A percentile compares a stretch with the other conserved stretches of the same genome.
These are phyloP conservation scores for Aspergillus baeticus DNA, from an alignment of 495 filamentous ascomycete species.

Conservation along the genomic window DNA sequence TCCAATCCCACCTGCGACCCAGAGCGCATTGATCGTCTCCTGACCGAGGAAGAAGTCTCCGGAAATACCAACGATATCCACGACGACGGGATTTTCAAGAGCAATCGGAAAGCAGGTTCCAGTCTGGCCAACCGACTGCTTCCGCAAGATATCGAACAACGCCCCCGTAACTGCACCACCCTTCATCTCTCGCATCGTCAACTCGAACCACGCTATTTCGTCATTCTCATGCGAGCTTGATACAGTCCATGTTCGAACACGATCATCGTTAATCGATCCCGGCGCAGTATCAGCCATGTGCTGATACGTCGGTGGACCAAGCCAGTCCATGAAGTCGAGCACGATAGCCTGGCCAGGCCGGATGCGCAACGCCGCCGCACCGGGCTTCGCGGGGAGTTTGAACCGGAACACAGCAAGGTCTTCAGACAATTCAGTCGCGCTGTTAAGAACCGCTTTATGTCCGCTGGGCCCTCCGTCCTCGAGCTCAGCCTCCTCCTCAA, in stretches of 20 bases:
- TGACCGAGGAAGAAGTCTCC: background rate
- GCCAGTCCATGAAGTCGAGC: background rate
- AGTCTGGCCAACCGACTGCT: background rate
- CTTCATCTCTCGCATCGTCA: conserved; percentile 1
- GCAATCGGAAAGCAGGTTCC: background rate
- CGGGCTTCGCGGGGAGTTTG: background rate
- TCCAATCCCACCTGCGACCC: background rate
- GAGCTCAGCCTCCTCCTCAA: background rate
- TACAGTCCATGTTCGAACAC: background rate
- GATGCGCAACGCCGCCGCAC: background rate
- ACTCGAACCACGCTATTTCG: background rate
- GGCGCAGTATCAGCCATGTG: background rate
- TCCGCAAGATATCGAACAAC: background rate
- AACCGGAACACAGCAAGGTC: background rate
- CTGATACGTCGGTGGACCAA: background rate
- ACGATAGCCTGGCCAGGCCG: background rate
- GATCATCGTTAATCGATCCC: background rate
- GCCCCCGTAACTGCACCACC: background rate
- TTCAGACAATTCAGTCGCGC: background rate
- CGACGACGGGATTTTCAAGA: background rate
- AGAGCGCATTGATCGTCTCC: background rate
- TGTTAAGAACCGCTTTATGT: background rate
- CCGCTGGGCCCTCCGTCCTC: background rate
- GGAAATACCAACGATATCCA: background rate
- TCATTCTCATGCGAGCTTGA: background rate